Conservation (phyloP, 2,329 filamentous ascomycete genomes). For the Colletotrichum sp. region DNA sequence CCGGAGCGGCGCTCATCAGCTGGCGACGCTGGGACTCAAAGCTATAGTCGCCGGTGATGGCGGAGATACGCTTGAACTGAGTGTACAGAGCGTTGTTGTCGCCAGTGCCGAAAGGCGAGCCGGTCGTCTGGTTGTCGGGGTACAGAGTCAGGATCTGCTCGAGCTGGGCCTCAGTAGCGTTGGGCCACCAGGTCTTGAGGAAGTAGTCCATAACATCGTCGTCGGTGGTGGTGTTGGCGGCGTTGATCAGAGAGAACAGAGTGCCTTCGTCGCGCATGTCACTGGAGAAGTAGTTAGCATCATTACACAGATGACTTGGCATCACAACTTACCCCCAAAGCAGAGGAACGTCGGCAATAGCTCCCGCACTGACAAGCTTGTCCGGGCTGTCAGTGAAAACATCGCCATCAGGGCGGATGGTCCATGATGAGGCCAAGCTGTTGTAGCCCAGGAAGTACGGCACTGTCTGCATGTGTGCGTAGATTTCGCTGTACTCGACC, state of each 20-base stretch:
- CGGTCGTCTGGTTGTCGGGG: conserved; percentile 47
- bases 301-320: neutral
- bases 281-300: neutral
- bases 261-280: neutral
- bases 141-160: conserved; percentile 60
- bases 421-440: neutral
- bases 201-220: conserved; percentile 50
- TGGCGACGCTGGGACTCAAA: neutral
- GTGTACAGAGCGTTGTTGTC: neutral
- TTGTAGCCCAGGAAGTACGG: neutral
- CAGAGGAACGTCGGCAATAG: neutral
- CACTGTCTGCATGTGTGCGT: neutral
- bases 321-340: neutral
- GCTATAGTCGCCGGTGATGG: neutral
- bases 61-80: neutral
- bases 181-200: conserved; percentile 42
- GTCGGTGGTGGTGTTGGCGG: conserved; percentile 59
- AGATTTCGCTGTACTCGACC: neutral
- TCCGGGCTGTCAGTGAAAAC: neutral
- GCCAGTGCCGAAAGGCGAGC: neutral
- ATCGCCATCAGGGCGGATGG: neutral
- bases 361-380: neutral
- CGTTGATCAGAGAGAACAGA: conserved; percentile 60
- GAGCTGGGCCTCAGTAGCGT: conserved; percentile 42
- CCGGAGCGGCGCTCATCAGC: neutral